Evolutionary conservation across 1,284 basidiomycete species (phyloP).

Genomic region (Tilletiaria anomala): DNA sequence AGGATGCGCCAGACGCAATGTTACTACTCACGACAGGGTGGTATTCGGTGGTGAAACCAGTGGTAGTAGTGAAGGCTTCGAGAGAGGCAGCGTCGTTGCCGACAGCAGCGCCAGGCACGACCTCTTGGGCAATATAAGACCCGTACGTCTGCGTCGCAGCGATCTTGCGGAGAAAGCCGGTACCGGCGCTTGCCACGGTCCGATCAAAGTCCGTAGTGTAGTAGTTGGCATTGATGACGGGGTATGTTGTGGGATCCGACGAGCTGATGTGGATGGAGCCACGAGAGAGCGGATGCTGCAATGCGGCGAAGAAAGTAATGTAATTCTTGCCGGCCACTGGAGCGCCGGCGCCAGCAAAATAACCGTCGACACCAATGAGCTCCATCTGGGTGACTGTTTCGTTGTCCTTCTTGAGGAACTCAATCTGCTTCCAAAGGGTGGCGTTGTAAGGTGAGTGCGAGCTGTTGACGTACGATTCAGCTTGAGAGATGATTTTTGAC

Average conservation of each 20-base stretch:
- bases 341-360: constrained; percentile 25
- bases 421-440: constrained; percentile 25
- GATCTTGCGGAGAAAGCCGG: constrained; percentile 23
- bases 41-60: no score
- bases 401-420: constrained; percentile 20
- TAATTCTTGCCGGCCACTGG: constrained; percentile 22
- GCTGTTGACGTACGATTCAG: constrained; percentile 14
- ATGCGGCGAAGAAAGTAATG: constrained; percentile 31
- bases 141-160: constrained; percentile 13
- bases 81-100: no score
- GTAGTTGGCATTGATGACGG: constrained; percentile 54
- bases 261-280: constrained; percentile 46
- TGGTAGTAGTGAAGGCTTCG: no score
- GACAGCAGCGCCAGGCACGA: constrained; percentile 41
- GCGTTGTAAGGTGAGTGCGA: constrained; percentile 15
- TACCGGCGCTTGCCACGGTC: constrained; percentile 22
- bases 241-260: constrained; percentile 47
- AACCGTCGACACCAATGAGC: constrained; percentile 30
- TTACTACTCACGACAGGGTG: no score
- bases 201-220: no score
- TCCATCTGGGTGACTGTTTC: constrained; percentile 30
- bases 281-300: constrained; percentile 52
- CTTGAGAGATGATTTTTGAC: constrained; percentile 11
- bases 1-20: no score
- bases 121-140: constrained; percentile 14